Percentiles rank a stretch among this genome's conserved stretches.
Evolutionary conservation across 129 eudicot genomes (phyloP).

Genomic region (Sambucus nigra): DNA sequence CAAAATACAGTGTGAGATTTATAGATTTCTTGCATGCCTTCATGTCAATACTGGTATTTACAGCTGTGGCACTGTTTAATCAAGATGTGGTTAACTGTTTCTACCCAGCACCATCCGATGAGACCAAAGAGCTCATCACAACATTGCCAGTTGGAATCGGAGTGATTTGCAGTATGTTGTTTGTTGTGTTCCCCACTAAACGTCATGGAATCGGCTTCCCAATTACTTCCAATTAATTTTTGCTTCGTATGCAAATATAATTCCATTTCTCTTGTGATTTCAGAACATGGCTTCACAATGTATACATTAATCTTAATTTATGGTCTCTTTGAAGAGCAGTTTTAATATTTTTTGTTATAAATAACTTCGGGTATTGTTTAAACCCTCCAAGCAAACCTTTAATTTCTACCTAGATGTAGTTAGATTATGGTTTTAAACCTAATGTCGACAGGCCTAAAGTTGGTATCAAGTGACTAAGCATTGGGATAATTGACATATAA

Average conservation of each 20-base stretch:
- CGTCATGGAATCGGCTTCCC: constrained; percentile 96
- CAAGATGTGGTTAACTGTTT: constrained; percentile 76
- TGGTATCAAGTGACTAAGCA: not conserved
- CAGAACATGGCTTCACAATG: not conserved
- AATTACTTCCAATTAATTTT: constrained; percentile 23
- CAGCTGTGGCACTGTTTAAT: constrained; percentile 66
- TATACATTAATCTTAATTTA: not conserved
- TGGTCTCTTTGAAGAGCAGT: not conserved
- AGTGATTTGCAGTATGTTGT: constrained; percentile 62
- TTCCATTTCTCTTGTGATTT: not conserved
- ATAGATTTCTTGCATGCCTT: constrained; percentile 75
- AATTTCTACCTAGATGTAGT: too few species aligned
- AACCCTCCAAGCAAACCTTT: too few species aligned
- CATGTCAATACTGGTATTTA: constrained; percentile 74
- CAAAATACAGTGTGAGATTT: constrained; percentile 41
- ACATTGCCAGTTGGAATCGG: constrained; percentile 66
- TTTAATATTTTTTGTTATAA: not conserved
- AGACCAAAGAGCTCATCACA: constrained; percentile 51
- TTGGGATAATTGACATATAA: not conserved
- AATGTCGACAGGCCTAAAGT: not conserved
- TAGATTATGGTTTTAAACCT: not conserved
- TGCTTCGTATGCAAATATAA: not conserved
- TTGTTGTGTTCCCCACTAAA: constrained; percentile 70
- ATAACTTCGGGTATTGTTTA: too few species aligned
- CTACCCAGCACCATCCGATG: constrained; percentile 63